Percentiles rank a stretch among this genome's conserved stretches.
These are phyloP conservation scores for Coemansia sp. DNA, from an alignment of 192 early-diverging fungal genomes.

Conservation along the genomic window DNA sequence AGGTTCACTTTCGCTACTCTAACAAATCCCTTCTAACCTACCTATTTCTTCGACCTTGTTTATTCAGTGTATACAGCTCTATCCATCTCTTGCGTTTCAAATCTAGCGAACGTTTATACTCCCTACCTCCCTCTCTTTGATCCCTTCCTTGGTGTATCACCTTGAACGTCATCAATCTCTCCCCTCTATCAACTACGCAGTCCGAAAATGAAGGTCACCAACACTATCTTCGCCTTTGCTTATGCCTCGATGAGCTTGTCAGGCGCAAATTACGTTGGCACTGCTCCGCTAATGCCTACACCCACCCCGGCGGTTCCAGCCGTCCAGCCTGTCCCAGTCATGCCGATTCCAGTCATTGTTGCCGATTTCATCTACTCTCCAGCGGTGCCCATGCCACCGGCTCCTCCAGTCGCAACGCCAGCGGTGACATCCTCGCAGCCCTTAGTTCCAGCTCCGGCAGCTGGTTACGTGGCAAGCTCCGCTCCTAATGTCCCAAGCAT, in stretches of 20 bases:
- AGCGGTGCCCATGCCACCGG: constrained; percentile 8
- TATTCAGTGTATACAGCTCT: background rate
- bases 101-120: background rate
- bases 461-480: constrained; percentile 20
- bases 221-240: constrained; percentile 34
- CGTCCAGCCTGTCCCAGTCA: constrained; percentile 19
- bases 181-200: background rate
- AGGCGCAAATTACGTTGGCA: constrained; percentile 26
- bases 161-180: background rate
- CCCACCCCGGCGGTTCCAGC: constrained; percentile 8
- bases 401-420: constrained; percentile 2
- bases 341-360: constrained; percentile 26
- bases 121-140: no score
- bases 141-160: background rate
- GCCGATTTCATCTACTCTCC: constrained; percentile 44
- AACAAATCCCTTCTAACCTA: background rate
- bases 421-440: background rate
- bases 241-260: constrained; percentile 27
- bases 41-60: background rate
- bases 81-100: background rate
- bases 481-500: constrained; percentile 9
- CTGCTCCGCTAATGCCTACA: constrained; percentile 20
- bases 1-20: background rate
- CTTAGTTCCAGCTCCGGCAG: constrained; percentile 14
- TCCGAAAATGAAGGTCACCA: constrained; percentile 38